Percentiles rank a stretch among this genome's conserved stretches.
phyloP scores from a whole-genome alignment of 2,329 filamentous ascomycete genomes.

The Teratosphaeria gauchensis region DNA sequence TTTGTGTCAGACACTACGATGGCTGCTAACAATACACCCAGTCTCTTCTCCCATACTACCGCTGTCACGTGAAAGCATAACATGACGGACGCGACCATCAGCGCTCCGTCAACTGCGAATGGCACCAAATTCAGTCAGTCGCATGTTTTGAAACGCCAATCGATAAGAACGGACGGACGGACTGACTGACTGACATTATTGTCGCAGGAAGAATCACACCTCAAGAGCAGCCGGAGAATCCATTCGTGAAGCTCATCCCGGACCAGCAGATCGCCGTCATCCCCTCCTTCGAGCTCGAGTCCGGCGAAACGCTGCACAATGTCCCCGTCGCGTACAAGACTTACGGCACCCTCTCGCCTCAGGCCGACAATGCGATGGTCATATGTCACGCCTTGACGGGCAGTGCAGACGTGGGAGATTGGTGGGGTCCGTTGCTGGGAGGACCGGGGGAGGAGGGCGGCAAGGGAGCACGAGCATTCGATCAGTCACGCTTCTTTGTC shows the following conservation, averaged over 20 bases:
- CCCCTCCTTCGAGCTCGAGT: constrained; percentile 86
- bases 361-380: constrained; percentile 53
- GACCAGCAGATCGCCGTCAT: constrained; percentile 81
- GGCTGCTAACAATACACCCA: background rate
- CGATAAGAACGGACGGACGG: background rate
- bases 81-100: background rate
- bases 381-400: constrained; percentile 79
- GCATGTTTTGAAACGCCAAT: background rate
- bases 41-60: background rate
- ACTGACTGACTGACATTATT: background rate
- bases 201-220: constrained; percentile 20
- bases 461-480: constrained; percentile 49
- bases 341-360: constrained; percentile 47
- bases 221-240: constrained; percentile 70
- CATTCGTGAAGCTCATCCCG: constrained; percentile 74
- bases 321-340: constrained; percentile 57
- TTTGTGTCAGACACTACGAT: background rate
- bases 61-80: background rate
- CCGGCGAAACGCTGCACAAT: constrained; percentile 73
- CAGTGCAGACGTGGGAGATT: constrained; percentile 74
- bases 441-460: constrained; percentile 52
- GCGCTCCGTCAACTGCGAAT: constrained; percentile 1
- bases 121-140: constrained; percentile 6
- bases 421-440: constrained; percentile 78
- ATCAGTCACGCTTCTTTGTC: constrained; percentile 73